Evolutionary conservation across 257 asterid genomes (phyloP).

Genomic region (Agastache rugosa): DNA sequence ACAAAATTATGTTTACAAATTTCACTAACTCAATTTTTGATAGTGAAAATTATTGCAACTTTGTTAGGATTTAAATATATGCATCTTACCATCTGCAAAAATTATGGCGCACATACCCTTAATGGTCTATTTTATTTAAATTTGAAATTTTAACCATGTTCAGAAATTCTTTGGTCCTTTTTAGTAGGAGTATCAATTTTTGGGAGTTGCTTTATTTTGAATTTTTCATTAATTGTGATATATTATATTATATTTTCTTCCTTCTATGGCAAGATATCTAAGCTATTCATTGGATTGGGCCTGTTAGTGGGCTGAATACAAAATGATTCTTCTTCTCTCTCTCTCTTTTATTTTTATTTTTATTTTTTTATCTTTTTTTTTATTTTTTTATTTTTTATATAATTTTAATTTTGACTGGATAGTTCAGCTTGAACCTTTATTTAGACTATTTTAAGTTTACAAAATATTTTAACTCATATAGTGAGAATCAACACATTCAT

Average conservation of each 20-base stretch:
- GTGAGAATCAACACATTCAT: too few species aligned
- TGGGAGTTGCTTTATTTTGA: background rate
- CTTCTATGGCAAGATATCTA: conserved; percentile 2
- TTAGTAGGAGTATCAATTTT: conserved; percentile 23
- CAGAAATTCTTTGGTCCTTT: background rate
- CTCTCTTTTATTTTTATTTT: too few species aligned
- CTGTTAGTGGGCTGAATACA: background rate
- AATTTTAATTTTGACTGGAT: too few species aligned
- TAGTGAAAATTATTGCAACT: background rate
- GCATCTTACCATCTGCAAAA: background rate
- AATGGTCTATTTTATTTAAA: conserved; percentile 1
- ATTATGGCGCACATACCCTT: background rate
- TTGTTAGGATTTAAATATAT: background rate
- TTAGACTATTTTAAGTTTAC: too few species aligned
- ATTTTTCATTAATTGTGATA: background rate
- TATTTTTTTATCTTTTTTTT: too few species aligned
- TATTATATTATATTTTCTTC: background rate
- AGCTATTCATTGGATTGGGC: conserved; percentile 6
- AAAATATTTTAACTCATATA: background rate
- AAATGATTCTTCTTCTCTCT: background rate
- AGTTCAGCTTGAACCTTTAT: background rate
- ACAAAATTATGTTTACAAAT: background rate
- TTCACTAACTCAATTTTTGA: background rate
- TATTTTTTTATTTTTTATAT: too few species aligned
- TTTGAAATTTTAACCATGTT: conserved; percentile 27